Base-by-base conservation (phyloP, 352 stramenopile species). In the Elongisporangium prolatum region DNA sequence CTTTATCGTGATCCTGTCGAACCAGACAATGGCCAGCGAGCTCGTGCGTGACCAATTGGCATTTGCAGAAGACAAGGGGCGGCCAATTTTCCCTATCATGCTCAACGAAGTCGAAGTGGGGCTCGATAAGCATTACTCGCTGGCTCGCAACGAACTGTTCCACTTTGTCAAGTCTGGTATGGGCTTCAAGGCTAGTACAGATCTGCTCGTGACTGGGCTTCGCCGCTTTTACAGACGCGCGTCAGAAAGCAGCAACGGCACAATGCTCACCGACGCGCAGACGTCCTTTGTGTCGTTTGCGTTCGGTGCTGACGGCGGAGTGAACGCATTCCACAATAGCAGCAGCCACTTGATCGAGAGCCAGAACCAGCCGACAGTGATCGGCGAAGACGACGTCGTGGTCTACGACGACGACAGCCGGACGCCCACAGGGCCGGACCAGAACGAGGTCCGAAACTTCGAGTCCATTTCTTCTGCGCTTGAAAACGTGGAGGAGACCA, bases 1-100 rank as follows among this genome's bases (percentile, higher is more conserved):
- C 57, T 93, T 93, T 56, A 52, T 95, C 1, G 77, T 92, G 9
- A 69, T 95, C n/a, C 40, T 95, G 5, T 95, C 85, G 7, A 75
- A 74, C 49, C 71, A 92, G 44, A 93, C 79, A 2, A 83, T 89
- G 54, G 55, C 34, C 18, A 93, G 68, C 48, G 77, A 92, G 57
- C 58, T 94, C n/a, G 77, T 94, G 13, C 79, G 81, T 24, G 85
- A 94, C 52, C 85, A 94, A 50, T 67, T 94, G 20, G 85, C 83
- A 17, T 91, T 91, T 56, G 85, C 85, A 4, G 85, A 94, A 51
- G 85, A 94, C 69, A 94, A 94, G 63, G 75, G 74, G 0, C 81
- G 84, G 4, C 80, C 84, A 1, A 93, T 95, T 63, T 91, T 90
- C 61, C 86, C 86, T 0, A 64, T 95, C 28, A 68, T 85, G n/a